Percentiles rank a stretch among this genome's conserved stretches.
These are phyloP conservation scores for Blumeria hordei DNA, from an alignment of 2,329 filamentous ascomycete species.

Conservation along the genomic window DNA sequence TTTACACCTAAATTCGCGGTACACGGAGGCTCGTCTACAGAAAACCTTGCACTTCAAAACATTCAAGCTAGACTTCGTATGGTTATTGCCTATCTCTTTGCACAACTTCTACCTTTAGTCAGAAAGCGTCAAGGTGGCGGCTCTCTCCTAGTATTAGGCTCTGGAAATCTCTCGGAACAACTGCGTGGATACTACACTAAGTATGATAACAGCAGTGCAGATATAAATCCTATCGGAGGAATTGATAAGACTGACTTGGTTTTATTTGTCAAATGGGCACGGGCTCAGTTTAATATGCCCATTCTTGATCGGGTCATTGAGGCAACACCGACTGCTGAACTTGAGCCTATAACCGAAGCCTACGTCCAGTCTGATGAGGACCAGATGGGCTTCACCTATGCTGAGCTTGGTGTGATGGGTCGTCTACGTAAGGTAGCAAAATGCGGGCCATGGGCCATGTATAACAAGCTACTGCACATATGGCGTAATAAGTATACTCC, in stretches of 20 bases:
- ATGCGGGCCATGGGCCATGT: slow-evolving; percentile 23
- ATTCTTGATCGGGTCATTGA: slow-evolving; percentile 41
- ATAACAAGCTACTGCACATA: slow-evolving; percentile 21
- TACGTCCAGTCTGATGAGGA: slow-evolving; percentile 27
- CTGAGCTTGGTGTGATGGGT: slow-evolving; percentile 18
- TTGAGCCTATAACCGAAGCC: slow-evolving; percentile 37
- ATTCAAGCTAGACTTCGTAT: slow-evolving; percentile 37
- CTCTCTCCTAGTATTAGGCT: slow-evolving; percentile 34
- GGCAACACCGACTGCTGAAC: slow-evolving; percentile 36
- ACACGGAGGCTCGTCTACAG: slow-evolving; percentile 24
- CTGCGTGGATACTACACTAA: slow-evolving; percentile 32
- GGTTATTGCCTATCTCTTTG: slow-evolving; percentile 36
- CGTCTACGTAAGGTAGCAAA: slow-evolving; percentile 13
- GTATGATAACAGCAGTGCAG: slow-evolving; percentile 1
- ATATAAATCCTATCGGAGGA: slow-evolving; percentile 36
- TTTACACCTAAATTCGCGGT: slow-evolving; percentile 37
- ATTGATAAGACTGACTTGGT: slow-evolving; percentile 44
- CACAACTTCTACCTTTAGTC: slow-evolving; percentile 33
- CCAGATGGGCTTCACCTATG: slow-evolving; percentile 29
- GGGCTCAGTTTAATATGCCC: slow-evolving; percentile 32
- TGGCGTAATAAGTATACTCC: slow-evolving; percentile 20
- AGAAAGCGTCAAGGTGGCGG: slow-evolving; percentile 19
- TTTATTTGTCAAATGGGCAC: slow-evolving; percentile 43
- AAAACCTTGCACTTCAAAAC: slow-evolving; percentile 36
- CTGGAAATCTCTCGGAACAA: slow-evolving; percentile 37